Conservation (phyloP, 108 stramenopile genomes). For the Stephanodiscus minutulus region DNA sequence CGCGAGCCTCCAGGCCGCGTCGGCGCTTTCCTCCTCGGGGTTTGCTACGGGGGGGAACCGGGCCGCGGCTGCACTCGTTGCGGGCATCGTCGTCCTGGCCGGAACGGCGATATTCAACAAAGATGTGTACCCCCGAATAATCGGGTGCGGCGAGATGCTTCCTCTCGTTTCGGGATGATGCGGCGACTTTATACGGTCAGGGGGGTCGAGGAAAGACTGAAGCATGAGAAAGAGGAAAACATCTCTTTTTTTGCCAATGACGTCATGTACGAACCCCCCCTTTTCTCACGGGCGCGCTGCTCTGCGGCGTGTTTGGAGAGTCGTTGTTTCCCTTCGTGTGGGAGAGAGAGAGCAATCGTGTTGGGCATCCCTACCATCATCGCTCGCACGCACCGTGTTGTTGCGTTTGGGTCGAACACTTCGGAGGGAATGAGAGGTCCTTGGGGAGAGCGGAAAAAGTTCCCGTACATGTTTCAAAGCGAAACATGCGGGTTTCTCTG, state of each 20-base stretch:
- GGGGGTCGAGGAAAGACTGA: constrained; percentile 39
- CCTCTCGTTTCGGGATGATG: background rate
- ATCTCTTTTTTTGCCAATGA: constrained; percentile 20
- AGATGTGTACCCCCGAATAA: background rate
- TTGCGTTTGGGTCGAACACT: background rate
- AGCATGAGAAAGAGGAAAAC: background rate
- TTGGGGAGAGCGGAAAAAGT: constrained; percentile 46
- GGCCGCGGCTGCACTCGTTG: constrained; percentile 1
- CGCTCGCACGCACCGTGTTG: background rate
- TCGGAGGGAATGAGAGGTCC: background rate
- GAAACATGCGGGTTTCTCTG: constrained; percentile 30
- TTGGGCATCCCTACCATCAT: background rate
- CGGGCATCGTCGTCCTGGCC: constrained; percentile 8
- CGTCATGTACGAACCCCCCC: constrained; percentile 35
- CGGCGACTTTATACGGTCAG: background rate
- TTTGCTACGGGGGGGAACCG: background rate
- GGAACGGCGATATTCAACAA: constrained; percentile 9
- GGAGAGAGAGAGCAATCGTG: background rate
- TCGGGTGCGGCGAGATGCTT: background rate
- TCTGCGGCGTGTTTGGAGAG: background rate
- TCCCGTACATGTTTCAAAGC: constrained; percentile 9
- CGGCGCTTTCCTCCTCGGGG: constrained; percentile 9
- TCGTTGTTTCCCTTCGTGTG: background rate
- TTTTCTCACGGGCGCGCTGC: background rate
- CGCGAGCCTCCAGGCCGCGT: constrained; percentile 20